phyloP scores from a whole-genome alignment of 768 basidiomycete species.

The Tricholoma terreum region DNA sequence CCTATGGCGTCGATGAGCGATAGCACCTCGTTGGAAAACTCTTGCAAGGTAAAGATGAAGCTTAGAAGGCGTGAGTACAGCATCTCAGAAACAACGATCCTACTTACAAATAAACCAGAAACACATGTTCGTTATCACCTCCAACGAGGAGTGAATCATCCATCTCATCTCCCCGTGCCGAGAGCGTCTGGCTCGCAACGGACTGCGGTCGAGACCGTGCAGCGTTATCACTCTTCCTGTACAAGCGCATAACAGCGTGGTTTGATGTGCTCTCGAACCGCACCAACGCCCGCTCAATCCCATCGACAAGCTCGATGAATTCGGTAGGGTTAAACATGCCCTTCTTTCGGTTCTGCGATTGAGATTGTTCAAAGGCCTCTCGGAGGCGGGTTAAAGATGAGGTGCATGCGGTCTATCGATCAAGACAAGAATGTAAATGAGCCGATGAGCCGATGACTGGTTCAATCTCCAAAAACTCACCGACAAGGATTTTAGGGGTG shows the following conservation, averaged over 20 bases:
- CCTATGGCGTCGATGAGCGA: slow-evolving; percentile 83
- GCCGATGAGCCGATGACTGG: background rate
- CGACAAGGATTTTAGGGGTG: slow-evolving; percentile 70
- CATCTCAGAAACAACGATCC: background rate
- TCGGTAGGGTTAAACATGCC: slow-evolving; percentile 50
- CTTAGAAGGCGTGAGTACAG: slow-evolving; percentile 35
- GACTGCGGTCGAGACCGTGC: slow-evolving; percentile 20
- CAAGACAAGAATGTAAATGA: background rate
- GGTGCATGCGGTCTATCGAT: slow-evolving; percentile 54
- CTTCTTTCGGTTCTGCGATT: slow-evolving; percentile 26
- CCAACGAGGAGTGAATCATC: slow-evolving; percentile 39
- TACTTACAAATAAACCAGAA: slow-evolving; percentile 88
- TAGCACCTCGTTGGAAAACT: slow-evolving; percentile 83
- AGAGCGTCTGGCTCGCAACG: slow-evolving; percentile 17
- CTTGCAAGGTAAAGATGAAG: slow-evolving; percentile 95
- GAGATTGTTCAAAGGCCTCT: slow-evolving; percentile 56
- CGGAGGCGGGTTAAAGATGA: slow-evolving; percentile 60
- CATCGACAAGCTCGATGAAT: slow-evolving; percentile 60
- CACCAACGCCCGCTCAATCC: slow-evolving; percentile 64
- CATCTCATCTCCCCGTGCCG: slow-evolving; percentile 18
- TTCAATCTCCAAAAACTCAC: slow-evolving; percentile 38
- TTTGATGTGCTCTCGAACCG: slow-evolving; percentile 84
- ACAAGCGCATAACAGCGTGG: slow-evolving; percentile 75
- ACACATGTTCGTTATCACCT: slow-evolving; percentile 77
- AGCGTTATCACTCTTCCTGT: slow-evolving; percentile 48